Base-by-base conservation (phyloP, 2,329 filamentous ascomycete species). In the Cladosporium sp. region DNA sequence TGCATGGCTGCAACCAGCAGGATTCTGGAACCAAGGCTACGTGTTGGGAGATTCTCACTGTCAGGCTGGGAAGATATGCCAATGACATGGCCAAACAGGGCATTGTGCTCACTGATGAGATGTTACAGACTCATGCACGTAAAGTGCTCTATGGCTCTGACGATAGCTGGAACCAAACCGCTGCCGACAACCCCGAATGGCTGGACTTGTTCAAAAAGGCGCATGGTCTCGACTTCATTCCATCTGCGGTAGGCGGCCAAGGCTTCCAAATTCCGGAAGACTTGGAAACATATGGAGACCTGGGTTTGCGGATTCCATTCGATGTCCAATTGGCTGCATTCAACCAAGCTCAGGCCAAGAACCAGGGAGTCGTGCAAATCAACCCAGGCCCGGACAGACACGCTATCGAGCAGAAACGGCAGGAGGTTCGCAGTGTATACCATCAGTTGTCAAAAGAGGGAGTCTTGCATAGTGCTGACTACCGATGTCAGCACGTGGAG, bases 41-140 rank as follows among this genome's bases (percentile, higher is more conserved):
- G 1, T 80, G 78, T 65, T 80, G 78, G 78, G 78, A 80, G 58
- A 75, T 80, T 12, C 66, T 81, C 12, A 80, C 78, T 0, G 70
- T 80, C 1, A 69, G 74, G 9, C 67, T 81, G 5, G 78, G 78
- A 36, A 73, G 69, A 37, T 80, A 74, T 58, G 78, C 76, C 5
- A 74, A 75, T 55, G 65, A 73, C 19, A 69, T 76, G 60, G 65
- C 67, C 12, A 64, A 73, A 15, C 70, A 72, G 38, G 72, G 76
- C 42, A 67, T 76, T 1, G 64, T 74, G 15, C 63, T 80, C 19
- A 80, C 76, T 1, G 80, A 82, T 61, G 76, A 78, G 17, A 76
- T 80, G 73, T 70, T 82, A 6, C 80, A 82, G 65, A 62, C 64
- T 3, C 72, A 80, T 57, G 76, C 80, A 2, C 72, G 80, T n/a